Evolutionary conservation across 208 protist genomes (phyloP), one percentile per base, ranked within the genome.

Genomic region (Trypanosoma caninum): DNA sequence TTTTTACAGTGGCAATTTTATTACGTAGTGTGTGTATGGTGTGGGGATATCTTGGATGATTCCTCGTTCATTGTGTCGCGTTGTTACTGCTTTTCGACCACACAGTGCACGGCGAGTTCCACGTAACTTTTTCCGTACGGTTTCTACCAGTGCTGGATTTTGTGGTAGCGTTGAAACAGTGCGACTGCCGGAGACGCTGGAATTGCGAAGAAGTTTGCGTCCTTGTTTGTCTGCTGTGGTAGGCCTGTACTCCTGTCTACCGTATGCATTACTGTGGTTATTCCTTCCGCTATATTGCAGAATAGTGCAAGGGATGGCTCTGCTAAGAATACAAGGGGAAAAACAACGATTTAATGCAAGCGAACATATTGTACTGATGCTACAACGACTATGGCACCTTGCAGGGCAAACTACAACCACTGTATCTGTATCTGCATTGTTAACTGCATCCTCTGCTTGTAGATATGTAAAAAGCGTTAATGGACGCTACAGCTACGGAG

Each of bases 11-110:
- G 37, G 13, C 45, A 31, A 63, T 28, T 18, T 59, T 62, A 41
- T 63, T 69, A 18, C 9, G 18, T 35, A 25, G 23, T 47, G 18
- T 37, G 42, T 62, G 34, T 57, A 18, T 57, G 55, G 34, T 23
- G 5, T 23, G 14, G 37, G 47, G 47, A 9, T 4, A 46, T 46
- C n/a, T 22, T 46, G 7, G 4, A 53, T 38, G 47, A 16, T 37
- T 8, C 27, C 11, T 13, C 47, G 47, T 5, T 31, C 47, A 35
- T 16, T n/a, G 7, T 6, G 28, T 53, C 47, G 27, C 22, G 52
- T 58, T 23, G 33, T 4, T 37, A 27, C 20, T 58, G 38, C 34
- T 11, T 58, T 58, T 52, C 45, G 30, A 20, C 22, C 54, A 46
- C 33, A 34, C 40, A 27, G 28, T 16, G n/a, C 59, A 8, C 34